Base-by-base conservation (phyloP, 2,329 filamentous ascomycete genomes). In the Colletotrichum theobromicola region DNA sequence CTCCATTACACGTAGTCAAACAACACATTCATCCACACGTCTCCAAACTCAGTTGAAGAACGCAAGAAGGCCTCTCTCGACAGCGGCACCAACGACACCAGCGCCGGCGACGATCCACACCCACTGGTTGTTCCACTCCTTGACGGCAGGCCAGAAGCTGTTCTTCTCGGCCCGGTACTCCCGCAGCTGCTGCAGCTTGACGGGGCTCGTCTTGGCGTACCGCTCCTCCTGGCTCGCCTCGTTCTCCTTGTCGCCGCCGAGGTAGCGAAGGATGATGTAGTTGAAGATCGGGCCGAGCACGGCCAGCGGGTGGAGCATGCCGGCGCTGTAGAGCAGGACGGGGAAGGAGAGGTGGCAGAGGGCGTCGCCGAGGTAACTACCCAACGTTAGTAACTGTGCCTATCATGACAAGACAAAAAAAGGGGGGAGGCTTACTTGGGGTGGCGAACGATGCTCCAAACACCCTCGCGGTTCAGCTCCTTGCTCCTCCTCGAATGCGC, bases 391-490 rank as follows among this genome's bases (percentile, higher is more conserved):
- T 16, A 3, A 32, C 26, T 10, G 1, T 18, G 1, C 28, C 12
- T 58, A 0, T 7, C 2, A 10, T n/a, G 0, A 15, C 2, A n/a
- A 3, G 15, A 18, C n/a, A 28, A 24, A 7, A 21, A 18, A 37
- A 5, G 16, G 37, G 18, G 32, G 34, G 13, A n/a, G 21, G 83
- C 88, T 80, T 84, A 91, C 90, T 92, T 92, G 1, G 90, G 90
- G 81, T 92, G 90, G 63, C 91, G 83, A 30, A 92, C 90, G 35
- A 92, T 86, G 77, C 89, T 90, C 89, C 90, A 92, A 34, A 92
- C 90, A 15, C 90, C 90, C n/a, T 89, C 85, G 16, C 87, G 86
- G 18, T 84, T 83, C 26, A 86, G 80, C 58, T 83, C 82, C 75
- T 87, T 87, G 57, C 62, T 75, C 68, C 72, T 67, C 24, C 21